A percentile compares a stretch with the other conserved stretches of the same genome.
These are phyloP conservation scores for Circinella umbellata DNA, from an alignment of 371 early-diverging fungal species.

Conservation along the genomic window DNA sequence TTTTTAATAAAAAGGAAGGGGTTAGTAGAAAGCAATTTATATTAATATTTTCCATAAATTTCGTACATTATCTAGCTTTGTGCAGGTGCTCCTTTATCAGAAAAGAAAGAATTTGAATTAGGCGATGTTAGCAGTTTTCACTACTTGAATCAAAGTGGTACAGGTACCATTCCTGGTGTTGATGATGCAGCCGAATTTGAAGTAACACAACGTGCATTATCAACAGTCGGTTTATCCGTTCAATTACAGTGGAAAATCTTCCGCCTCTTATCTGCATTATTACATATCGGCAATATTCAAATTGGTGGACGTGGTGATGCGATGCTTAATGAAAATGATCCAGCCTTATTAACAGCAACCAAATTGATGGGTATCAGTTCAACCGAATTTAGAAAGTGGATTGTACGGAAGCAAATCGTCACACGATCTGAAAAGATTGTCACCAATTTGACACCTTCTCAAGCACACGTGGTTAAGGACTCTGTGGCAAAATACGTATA, in stretches of 20 bases:
- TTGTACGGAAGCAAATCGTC: constrained; percentile 88
- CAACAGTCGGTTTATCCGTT: constrained; percentile 85
- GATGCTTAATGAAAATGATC: constrained; percentile 78
- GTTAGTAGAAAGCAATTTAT: background rate
- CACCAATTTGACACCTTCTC: constrained; percentile 72
- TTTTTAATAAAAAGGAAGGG: background rate
- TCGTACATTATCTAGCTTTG: constrained; percentile 65
- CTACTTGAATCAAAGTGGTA: constrained; percentile 88
- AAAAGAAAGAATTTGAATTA: constrained; percentile 81
- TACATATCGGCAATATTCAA: constrained; percentile 92
- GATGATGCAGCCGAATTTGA: constrained; percentile 93
- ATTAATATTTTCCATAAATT: background rate
- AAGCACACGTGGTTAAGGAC: constrained; percentile 85
- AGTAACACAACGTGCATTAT: constrained; percentile 84
- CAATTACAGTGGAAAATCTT: constrained; percentile 91
- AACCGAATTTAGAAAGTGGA: constrained; percentile 86
- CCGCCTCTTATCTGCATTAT: constrained; percentile 83
- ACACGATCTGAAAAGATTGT: constrained; percentile 89
- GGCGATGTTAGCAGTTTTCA: constrained; percentile 72
- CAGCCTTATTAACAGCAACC: constrained; percentile 68
- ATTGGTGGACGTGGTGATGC: constrained; percentile 76
- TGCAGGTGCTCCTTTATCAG: constrained; percentile 84
- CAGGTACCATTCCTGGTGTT: constrained; percentile 79
- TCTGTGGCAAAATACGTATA: constrained; percentile 96
- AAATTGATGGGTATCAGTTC: constrained; percentile 76